These are phyloP conservation scores for Rubroboletus satanas DNA, from an alignment of 768 basidiomycete species.

Conservation along the genomic window DNA sequence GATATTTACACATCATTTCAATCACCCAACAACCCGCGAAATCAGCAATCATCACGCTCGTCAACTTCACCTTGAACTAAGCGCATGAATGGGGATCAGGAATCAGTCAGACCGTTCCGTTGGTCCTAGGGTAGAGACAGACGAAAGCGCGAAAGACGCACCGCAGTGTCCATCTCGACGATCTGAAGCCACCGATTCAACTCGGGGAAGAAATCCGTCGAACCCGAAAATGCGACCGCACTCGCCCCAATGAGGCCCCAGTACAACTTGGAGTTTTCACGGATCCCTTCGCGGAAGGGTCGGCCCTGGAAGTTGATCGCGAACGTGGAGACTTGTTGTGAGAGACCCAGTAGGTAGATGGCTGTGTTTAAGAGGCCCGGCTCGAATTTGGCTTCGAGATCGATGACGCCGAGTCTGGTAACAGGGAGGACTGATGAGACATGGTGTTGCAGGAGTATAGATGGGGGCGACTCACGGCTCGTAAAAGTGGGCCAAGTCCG, in stretches of 20 bases:
- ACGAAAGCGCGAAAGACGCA: constrained; percentile 39
- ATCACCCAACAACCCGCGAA: constrained; percentile 85
- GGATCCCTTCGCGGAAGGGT: constrained; percentile 96
- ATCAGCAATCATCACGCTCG: constrained; percentile 79
- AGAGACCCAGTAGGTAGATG: constrained; percentile 91
- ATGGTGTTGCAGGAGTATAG: background rate
- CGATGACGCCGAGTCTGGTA: constrained; percentile 66
- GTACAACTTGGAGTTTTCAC: constrained; percentile 90
- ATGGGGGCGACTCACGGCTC: constrained; percentile 60
- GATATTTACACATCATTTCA: constrained; percentile 74
- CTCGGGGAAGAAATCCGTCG: constrained; percentile 94
- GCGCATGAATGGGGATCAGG: background rate
- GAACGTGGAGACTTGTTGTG: constrained; percentile 98
- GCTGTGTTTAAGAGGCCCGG: constrained; percentile 94
- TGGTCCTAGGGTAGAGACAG: background rate
- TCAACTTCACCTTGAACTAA: constrained; percentile 83
- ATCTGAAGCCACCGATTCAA: constrained; percentile 96
- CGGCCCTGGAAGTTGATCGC: constrained; percentile 99
- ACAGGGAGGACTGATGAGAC: background rate
- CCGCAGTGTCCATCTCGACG: constrained; percentile 77
- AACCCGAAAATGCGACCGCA: constrained; percentile 87
- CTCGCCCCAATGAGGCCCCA: constrained; percentile 90
- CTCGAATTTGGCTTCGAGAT: constrained; percentile 95
- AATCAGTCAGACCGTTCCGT: background rate
- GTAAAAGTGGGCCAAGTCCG: constrained; percentile 68